Evolutionary conservation across 2,329 filamentous ascomycete species (phyloP).

Genomic region (Thermochaetoides dissita): DNA sequence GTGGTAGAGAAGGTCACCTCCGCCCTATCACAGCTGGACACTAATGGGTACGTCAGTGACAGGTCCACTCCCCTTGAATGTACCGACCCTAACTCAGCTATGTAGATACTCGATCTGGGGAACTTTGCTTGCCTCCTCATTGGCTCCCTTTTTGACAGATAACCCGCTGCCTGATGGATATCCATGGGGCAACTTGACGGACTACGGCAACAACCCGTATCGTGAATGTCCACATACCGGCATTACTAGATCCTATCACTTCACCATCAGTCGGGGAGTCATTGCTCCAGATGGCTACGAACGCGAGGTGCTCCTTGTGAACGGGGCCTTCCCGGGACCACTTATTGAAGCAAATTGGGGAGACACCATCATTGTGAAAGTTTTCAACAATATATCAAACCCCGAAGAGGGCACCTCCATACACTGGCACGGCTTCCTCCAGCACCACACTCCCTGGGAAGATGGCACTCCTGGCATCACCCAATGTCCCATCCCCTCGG

Average conservation of each 20-base stretch:
- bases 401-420: constrained; percentile 33
- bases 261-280: constrained; percentile 34
- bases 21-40: constrained; percentile 21
- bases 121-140: constrained; percentile 23
- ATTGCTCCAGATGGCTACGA: constrained; percentile 44
- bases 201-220: constrained; percentile 35
- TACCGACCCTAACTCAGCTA: constrained; percentile 1
- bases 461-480: constrained; percentile 37
- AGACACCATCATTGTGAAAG: constrained; percentile 36
- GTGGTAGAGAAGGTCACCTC: too few relatives aligned
- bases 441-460: constrained; percentile 35
- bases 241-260: constrained; percentile 40
- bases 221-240: constrained; percentile 35
- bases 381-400: constrained; percentile 52
- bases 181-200: constrained; percentile 36
- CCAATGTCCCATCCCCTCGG: constrained; percentile 55
- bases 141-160: constrained; percentile 31
- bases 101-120: constrained; percentile 27
- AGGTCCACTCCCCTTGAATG: too few relatives aligned
- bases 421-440: constrained; percentile 42
- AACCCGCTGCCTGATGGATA: constrained; percentile 34
- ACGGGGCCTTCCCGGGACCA: constrained; percentile 54
- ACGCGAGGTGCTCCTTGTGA: constrained; percentile 42
- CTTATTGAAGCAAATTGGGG: constrained; percentile 51
- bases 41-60: constrained; percentile 23